Conservation (phyloP, 768 basidiomycete species). For the Serendipita vermifera region DNA sequence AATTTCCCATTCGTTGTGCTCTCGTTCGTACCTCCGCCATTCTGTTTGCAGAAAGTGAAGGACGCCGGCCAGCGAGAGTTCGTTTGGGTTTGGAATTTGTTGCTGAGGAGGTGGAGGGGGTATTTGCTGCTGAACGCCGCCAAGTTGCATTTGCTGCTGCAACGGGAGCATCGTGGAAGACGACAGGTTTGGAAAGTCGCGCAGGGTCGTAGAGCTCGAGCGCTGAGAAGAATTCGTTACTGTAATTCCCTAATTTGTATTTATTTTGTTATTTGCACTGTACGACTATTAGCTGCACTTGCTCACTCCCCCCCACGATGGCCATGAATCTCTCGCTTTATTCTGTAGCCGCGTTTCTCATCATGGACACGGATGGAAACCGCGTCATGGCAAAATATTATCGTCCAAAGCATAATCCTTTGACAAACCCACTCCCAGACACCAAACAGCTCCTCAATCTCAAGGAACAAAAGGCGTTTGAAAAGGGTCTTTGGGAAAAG, state of each 20-base stretch:
- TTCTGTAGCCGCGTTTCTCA: conserved; percentile 71
- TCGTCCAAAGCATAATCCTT: conserved; percentile 30
- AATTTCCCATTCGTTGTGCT: conserved; percentile 99
- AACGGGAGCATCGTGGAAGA: conserved; percentile 8
- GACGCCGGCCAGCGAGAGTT: conserved; percentile 86
- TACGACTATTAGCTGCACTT: no score
- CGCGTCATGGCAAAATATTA: conserved; percentile 96
- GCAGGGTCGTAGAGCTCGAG: no score
- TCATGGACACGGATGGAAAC: conserved; percentile 91
- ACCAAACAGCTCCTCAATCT: conserved; percentile 47
- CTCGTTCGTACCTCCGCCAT: conserved; percentile 94
- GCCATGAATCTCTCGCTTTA: conserved; percentile 67
- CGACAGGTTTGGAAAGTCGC: conserved; percentile 3
- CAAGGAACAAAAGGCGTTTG: conserved; percentile 91
- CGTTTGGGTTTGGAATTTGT: conserved; percentile 76
- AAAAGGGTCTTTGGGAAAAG: conserved; percentile 91
- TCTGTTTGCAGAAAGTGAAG: conserved; percentile 97
- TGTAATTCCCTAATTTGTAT: no score
- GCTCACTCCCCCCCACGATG: not conserved
- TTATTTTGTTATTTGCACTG: no score
- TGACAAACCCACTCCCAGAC: conserved; percentile 31
- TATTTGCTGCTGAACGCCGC: conserved; percentile 15
- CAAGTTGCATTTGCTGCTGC: conserved; percentile 8
- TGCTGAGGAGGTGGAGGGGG: conserved; percentile 38
- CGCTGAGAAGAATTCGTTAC: no score